These are phyloP conservation scores for Penicillium griseofulvum DNA, from an alignment of 2,329 filamentous ascomycete species.

Conservation along the genomic window DNA sequence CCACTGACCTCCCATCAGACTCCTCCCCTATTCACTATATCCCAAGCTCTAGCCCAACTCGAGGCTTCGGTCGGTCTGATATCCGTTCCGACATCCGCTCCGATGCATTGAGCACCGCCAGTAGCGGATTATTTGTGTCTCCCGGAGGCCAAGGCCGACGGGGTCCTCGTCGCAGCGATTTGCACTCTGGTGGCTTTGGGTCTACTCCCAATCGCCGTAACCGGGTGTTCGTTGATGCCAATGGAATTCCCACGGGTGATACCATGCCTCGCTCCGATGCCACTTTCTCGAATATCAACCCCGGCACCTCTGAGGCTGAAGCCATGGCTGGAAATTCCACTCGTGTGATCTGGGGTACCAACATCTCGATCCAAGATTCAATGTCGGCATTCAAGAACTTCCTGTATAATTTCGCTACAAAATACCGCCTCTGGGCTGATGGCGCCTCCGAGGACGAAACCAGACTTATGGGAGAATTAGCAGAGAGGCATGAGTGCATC, in stretches of 20 bases:
- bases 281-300: constrained; percentile 68
- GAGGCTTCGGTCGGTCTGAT: constrained; percentile 39
- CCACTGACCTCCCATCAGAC: constrained; percentile 53
- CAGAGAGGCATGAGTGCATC: constrained; percentile 77
- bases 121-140: constrained; percentile 81
- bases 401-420: constrained; percentile 82
- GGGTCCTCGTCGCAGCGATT: constrained; percentile 72
- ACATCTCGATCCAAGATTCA: constrained; percentile 87
- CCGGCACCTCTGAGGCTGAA: constrained; percentile 89
- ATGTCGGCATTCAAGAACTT: constrained; percentile 89
- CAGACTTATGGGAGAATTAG: constrained; percentile 62
- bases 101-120: constrained; percentile 76
- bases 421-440: constrained; percentile 89
- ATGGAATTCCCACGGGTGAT: constrained; percentile 58
- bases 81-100: constrained; percentile 59
- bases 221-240: constrained; percentile 63
- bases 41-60: constrained; percentile 82
- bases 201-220: constrained; percentile 53
- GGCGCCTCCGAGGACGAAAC: constrained; percentile 77
- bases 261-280: constrained; percentile 55
- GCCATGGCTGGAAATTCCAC: constrained; percentile 76
- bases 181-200: constrained; percentile 73
- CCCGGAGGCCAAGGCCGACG: constrained; percentile 52
- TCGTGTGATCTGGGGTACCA: constrained; percentile 93
- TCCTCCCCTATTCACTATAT: constrained; percentile 92